These are phyloP conservation scores for Taxillus chinensis DNA, from an alignment of 164 flowering plant genomes.

Conservation along the genomic window DNA sequence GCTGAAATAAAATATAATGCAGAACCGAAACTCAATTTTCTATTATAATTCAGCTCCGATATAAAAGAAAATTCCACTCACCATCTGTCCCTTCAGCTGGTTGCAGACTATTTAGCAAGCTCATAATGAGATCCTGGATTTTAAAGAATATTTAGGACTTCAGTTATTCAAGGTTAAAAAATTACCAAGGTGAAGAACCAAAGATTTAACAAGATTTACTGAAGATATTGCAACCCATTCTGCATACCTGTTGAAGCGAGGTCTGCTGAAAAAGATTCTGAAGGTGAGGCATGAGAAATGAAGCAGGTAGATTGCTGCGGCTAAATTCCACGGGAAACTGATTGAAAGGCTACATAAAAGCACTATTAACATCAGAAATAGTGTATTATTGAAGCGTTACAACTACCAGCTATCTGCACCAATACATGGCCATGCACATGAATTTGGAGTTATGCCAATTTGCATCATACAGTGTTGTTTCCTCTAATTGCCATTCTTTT, in stretches of 20 bases:
- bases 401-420: too few relatives aligned
- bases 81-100: conserved; percentile 63
- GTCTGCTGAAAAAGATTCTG: conserved; percentile 93
- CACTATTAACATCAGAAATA: background rate
- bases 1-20: conserved; percentile 31
- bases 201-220: background rate
- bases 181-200: background rate
- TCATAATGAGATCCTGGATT: conserved; percentile 66
- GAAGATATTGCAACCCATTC: too few relatives aligned
- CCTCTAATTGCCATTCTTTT: too few relatives aligned
- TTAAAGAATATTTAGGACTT: conserved; percentile 4
- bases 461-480: too few relatives aligned
- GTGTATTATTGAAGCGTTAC: background rate
- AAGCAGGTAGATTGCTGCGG: conserved; percentile 33
- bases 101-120: conserved; percentile 64
- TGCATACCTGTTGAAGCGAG: conserved; percentile 68
- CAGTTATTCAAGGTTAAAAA: background rate
- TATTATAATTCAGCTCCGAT: background rate
- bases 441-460: too few relatives aligned
- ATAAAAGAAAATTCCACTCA: conserved; percentile 24
- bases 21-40: background rate
- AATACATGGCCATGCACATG: too few relatives aligned
- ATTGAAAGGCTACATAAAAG: conserved; percentile 33
- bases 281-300: conserved; percentile 77
- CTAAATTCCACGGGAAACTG: conserved; percentile 44